These are phyloP conservation scores for Botrytis paeoniae DNA, from an alignment of 2,329 filamentous ascomycete genomes.

Conservation along the genomic window DNA sequence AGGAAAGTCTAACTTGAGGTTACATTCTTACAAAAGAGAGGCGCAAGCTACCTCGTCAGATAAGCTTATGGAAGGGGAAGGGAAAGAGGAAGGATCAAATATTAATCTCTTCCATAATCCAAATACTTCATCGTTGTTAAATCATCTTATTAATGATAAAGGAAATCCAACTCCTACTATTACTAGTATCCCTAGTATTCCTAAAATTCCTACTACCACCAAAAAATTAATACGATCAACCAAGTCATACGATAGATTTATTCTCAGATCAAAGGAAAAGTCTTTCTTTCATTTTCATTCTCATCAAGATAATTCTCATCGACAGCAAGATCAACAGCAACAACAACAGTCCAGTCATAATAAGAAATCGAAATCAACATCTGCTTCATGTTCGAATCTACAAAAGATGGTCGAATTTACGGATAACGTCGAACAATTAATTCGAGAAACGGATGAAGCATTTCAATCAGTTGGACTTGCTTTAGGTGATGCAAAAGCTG, in stretches of 20 bases:
- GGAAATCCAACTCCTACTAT: not conserved
- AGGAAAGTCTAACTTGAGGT: not conserved
- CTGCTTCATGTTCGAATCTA: slow-evolving; percentile 31
- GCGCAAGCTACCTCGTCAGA: slow-evolving; percentile 19
- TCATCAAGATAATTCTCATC: not conserved
- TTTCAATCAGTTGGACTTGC: slow-evolving; percentile 47
- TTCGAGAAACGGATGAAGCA: slow-evolving; percentile 50
- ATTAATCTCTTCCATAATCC: slow-evolving; percentile 13
- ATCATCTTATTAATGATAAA: slow-evolving; percentile 6
- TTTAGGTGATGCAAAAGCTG: slow-evolving; percentile 41
- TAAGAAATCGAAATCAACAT: not conserved
- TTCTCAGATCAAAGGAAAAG: not conserved
- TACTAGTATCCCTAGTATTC: not conserved
- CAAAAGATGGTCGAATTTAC: slow-evolving; percentile 26
- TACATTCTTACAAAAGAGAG: slow-evolving; percentile 12
- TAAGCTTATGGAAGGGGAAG: slow-evolving; percentile 14
- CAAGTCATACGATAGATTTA: not conserved
- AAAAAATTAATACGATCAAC: not conserved
- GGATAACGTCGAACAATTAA: slow-evolving; percentile 43
- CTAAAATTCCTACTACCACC: not conserved
- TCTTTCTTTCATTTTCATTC: not conserved
- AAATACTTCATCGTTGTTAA: not conserved
- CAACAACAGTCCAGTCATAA: not conserved
- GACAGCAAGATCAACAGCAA: not conserved
- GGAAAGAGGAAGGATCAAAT: not conserved